Conservation (phyloP, 2,329 filamentous ascomycete genomes). For the Claviceps maximensis region DNA sequence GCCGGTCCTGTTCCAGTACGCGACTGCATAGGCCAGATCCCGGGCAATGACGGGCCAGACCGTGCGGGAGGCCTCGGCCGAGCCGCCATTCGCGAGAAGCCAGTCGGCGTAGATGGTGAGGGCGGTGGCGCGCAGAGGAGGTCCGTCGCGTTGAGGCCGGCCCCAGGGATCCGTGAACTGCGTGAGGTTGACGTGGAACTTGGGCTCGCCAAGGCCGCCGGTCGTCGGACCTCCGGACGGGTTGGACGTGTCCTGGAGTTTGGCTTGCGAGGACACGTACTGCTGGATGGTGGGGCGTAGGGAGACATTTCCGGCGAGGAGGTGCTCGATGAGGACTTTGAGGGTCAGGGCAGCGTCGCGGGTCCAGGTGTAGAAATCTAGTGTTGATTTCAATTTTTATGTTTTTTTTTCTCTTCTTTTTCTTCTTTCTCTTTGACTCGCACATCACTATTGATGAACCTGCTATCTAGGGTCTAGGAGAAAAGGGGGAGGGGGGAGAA, state of each 20-base stretch:
- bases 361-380: slow-evolving; percentile 68
- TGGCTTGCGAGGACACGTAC: slow-evolving; percentile 53
- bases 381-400: not conserved
- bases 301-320: slow-evolving; percentile 41
- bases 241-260: slow-evolving; percentile 51
- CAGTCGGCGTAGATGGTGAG: slow-evolving; percentile 61
- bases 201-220: slow-evolving; percentile 53
- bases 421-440: too few species aligned
- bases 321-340: slow-evolving; percentile 53
- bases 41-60: slow-evolving; percentile 66
- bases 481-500: too few species aligned
- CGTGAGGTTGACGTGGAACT: slow-evolving; percentile 51
- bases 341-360: slow-evolving; percentile 59
- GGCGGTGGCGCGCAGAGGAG: slow-evolving; percentile 61
- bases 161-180: slow-evolving; percentile 56
- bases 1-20: slow-evolving; percentile 54
- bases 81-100: slow-evolving; percentile 53
- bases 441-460: too few species aligned
- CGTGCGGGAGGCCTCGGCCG: slow-evolving; percentile 37
- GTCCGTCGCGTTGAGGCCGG: slow-evolving; percentile 66
- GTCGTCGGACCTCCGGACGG: slow-evolving; percentile 46
- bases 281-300: slow-evolving; percentile 49
- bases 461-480: too few species aligned
- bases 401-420: not conserved
- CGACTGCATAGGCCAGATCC: slow-evolving; percentile 60